Evolutionary conservation across 352 stramenopile genomes (phyloP).

Genomic region (Pythium brassicae): DNA sequence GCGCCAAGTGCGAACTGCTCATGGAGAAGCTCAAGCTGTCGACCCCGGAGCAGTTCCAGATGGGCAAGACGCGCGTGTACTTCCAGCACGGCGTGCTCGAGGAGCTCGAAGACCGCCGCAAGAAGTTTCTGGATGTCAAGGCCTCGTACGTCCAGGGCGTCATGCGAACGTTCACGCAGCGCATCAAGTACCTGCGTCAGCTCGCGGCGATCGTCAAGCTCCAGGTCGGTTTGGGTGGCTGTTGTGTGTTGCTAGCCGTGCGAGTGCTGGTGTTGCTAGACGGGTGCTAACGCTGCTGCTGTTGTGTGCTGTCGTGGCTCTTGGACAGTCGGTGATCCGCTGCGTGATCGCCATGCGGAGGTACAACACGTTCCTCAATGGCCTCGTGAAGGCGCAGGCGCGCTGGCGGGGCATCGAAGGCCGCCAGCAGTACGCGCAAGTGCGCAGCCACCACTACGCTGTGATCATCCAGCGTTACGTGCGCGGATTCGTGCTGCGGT

Average conservation of each 20-base stretch:
- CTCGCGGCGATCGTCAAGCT: constrained; percentile 79
- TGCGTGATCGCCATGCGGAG: constrained; percentile 80
- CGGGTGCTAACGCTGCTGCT: background rate
- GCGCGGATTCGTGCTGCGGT: constrained; percentile 64
- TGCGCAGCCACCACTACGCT: constrained; percentile 80
- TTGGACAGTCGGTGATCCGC: constrained; percentile 56
- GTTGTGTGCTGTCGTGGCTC: background rate
- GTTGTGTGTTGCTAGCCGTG: no score
- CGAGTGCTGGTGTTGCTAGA: constrained; percentile 1
- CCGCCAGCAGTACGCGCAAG: constrained; percentile 55
- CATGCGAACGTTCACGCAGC: constrained; percentile 72
- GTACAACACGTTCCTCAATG: constrained; percentile 80
- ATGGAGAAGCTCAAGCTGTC: constrained; percentile 79
- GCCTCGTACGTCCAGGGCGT: constrained; percentile 71
- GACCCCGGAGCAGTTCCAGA: constrained; percentile 78
- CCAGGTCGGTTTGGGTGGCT: constrained; percentile 25
- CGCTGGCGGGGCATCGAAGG: constrained; percentile 68
- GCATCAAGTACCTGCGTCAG: constrained; percentile 75
- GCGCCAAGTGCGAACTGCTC: constrained; percentile 67
- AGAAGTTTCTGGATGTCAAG: constrained; percentile 83
- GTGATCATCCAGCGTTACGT: constrained; percentile 83
- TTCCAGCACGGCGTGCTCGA: constrained; percentile 83
- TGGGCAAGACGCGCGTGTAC: constrained; percentile 86
- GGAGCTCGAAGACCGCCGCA: constrained; percentile 80
- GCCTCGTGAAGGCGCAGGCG: constrained; percentile 55